Evolutionary conservation across 2,329 filamentous ascomycete species (phyloP).

Genomic region (Mycosphaerella sp.): DNA sequence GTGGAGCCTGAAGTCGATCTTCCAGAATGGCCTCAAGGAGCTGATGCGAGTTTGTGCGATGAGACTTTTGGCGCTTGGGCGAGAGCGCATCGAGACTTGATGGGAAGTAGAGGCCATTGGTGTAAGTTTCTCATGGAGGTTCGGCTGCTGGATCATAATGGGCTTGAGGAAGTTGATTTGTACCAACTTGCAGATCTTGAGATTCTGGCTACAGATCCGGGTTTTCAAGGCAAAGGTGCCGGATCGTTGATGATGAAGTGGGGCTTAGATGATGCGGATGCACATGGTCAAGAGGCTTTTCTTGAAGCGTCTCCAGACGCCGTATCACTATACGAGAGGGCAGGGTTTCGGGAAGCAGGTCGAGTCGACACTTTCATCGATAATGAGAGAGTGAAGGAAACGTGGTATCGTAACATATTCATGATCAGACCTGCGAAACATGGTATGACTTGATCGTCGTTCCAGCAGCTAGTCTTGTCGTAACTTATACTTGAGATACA

Average conservation of each 20-base stretch:
- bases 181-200: constrained; percentile 25
- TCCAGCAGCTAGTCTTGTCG: constrained; percentile 18
- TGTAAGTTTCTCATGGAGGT: constrained; percentile 20
- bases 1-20: constrained; percentile 16
- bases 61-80: constrained; percentile 30
- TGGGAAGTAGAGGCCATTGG: constrained; percentile 28
- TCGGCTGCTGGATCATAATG: not conserved
- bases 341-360: constrained; percentile 29
- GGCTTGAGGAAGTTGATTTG: not conserved
- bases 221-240: constrained; percentile 37
- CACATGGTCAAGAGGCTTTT: constrained; percentile 33
- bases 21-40: constrained; percentile 27
- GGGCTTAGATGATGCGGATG: constrained; percentile 37
- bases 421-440: constrained; percentile 20
- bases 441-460: not conserved
- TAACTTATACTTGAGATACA: constrained; percentile 38
- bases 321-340: constrained; percentile 36
- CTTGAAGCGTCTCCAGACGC: constrained; percentile 36
- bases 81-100: constrained; percentile 20
- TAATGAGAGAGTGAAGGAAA: constrained; percentile 20
- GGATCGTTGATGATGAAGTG: constrained; percentile 35
- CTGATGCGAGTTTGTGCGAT: constrained; percentile 22
- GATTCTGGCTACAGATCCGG: constrained; percentile 34
- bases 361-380: constrained; percentile 26
- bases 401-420: constrained; percentile 26